phyloP scores from a whole-genome alignment of 1,284 basidiomycete genomes.

The Apiotrichum siamense region DNA sequence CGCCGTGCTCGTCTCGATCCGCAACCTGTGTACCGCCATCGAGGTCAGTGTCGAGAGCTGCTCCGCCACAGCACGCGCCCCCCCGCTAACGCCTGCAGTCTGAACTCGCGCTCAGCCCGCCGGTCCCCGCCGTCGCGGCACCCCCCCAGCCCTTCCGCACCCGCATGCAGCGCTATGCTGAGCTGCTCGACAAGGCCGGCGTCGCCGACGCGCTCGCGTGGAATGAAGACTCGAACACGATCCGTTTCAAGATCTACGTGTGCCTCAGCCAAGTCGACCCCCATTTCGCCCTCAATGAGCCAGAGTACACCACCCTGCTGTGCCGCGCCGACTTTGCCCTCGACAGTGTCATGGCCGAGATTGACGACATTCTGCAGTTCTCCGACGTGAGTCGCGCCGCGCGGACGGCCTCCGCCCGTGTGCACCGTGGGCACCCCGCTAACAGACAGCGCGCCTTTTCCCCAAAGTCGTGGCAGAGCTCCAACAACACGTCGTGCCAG shows the following conservation, averaged over 20 bases:
- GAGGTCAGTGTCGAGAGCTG: not conserved
- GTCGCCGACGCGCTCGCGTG: not conserved
- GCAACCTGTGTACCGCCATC: not conserved
- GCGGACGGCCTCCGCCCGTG: no score
- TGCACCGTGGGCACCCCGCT: no score
- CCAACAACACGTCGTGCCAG: no score
- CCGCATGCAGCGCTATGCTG: not conserved
- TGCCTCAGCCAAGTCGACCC: not conserved
- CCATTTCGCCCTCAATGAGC: not conserved
- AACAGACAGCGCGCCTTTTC: no score
- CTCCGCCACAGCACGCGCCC: not conserved
- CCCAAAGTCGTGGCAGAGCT: no score
- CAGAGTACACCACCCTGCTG: not conserved
- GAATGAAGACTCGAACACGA: not conserved
- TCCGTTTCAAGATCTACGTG: not conserved
- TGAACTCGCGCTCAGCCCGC: not conserved
- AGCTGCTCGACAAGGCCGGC: not conserved
- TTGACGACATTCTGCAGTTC: not conserved
- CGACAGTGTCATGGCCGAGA: not conserved
- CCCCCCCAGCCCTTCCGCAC: not conserved
- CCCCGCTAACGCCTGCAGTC: not conserved
- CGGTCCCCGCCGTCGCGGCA: not conserved
- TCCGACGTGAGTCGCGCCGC: not conserved
- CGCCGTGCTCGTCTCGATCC: not conserved
- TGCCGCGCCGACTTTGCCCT: not conserved